A percentile compares a stretch with the other conserved stretches of the same genome.
phyloP scores from a whole-genome alignment of 306 rosid species.

The Hippophae gyantsensis region DNA sequence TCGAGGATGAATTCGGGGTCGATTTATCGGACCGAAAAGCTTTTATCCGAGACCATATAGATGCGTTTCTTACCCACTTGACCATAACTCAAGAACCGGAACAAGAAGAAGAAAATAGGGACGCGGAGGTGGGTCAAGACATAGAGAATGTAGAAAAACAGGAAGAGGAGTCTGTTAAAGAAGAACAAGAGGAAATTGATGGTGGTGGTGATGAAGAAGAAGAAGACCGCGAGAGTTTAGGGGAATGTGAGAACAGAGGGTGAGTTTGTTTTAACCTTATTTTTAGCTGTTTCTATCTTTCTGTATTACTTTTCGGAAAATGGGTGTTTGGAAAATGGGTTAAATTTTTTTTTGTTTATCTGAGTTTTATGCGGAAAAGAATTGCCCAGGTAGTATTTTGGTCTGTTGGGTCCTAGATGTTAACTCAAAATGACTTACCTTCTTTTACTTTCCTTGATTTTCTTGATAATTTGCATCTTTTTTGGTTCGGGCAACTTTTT shows the following conservation, averaged over 20 bases:
- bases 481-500: too few relatives aligned
- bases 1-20: slow-evolving; percentile 24
- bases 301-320: too few relatives aligned
- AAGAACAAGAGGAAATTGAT: too few relatives aligned
- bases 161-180: neutral
- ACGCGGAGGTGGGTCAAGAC: slow-evolving; percentile 11
- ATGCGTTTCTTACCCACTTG: slow-evolving; percentile 15
- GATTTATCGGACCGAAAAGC: slow-evolving; percentile 29
- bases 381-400: neutral
- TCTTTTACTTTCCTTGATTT: too few relatives aligned
- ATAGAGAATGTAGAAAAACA: slow-evolving; percentile 5
- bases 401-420: slow-evolving; percentile 5
- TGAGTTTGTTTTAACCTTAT: slow-evolving; percentile 1
- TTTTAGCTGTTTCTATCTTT: too few relatives aligned
- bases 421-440: neutral
- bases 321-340: too few relatives aligned
- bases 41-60: slow-evolving; percentile 32
- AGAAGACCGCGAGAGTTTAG: slow-evolving; percentile 1
- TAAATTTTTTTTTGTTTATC: neutral
- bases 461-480: too few relatives aligned
- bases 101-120: neutral
- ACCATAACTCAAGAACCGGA: slow-evolving; percentile 2
- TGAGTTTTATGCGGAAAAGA: neutral
- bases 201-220: slow-evolving; percentile 1
- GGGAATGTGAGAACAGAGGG: slow-evolving; percentile 11